Evolutionary conservation across 2,329 filamentous ascomycete genomes (phyloP).

Genomic region (Penicillium griseofulvum): DNA sequence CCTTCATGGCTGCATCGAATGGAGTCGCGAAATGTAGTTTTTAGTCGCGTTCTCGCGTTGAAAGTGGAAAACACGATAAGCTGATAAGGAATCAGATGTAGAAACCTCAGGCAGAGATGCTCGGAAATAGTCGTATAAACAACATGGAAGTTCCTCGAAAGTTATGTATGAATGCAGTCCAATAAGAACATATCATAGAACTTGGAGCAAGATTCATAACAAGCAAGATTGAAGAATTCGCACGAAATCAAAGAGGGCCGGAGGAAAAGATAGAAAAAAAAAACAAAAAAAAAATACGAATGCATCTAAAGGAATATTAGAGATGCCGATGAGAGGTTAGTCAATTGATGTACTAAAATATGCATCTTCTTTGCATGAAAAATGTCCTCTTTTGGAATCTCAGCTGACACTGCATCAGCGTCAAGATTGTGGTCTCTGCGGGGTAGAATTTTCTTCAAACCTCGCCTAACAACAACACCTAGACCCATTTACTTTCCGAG

Average conservation of each 20-base stretch:
- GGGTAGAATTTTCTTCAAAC: neutral
- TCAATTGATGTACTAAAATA: neutral
- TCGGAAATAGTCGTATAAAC: neutral
- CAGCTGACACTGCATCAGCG: neutral
- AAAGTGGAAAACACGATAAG: neutral
- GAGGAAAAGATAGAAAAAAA: neutral
- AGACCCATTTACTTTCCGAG: neutral
- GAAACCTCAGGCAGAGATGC: neutral
- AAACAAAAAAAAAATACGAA: neutral
- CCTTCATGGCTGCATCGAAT: neutral
- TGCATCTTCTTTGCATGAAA: neutral
- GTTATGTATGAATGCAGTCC: neutral
- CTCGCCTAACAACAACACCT: neutral
- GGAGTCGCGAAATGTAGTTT: neutral
- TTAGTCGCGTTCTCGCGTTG: neutral
- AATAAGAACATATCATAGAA: neutral
- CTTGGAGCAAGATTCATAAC: no score
- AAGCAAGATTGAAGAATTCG: neutral
- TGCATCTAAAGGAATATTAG: neutral
- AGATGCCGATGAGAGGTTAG: neutral
- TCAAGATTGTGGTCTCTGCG: neutral
- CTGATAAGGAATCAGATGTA: neutral
- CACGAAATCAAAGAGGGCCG: neutral
- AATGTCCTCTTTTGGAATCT: neutral
- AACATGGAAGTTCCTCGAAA: neutral